Base-by-base conservation (phyloP, 305 asterid genomes). In the Fraxinus sp. region DNA sequence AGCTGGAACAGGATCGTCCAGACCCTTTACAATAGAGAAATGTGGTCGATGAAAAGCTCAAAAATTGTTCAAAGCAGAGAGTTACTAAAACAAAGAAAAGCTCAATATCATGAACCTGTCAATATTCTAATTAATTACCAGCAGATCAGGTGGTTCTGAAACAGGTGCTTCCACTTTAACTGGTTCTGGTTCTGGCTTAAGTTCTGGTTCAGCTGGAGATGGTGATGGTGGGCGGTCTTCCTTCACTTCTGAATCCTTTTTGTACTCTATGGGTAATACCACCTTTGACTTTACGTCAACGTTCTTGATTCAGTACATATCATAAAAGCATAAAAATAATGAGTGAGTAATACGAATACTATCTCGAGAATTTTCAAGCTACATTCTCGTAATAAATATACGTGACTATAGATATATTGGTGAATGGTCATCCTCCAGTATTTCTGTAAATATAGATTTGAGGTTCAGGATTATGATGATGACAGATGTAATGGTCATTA, bases 191-290 rank as follows among this genome's bases (percentile, higher is more conserved):
- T 90, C 92, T 0, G 94, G 92, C 26, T 26, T 68, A n/a, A 11
- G 74, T 68, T 70, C 82, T 30, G 88, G 83, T 78, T 83, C 87
- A 6, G 91, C 85, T 32, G 90, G 92, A 28, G 97, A 91, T 10
- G 92, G 92, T 52, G 94, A 85, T 70, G 92, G 90, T 28, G 85
- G 87, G 7, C 71, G 72, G 79, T 81, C 93, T 85, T 91, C 97
- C 86, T 94, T 88, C 81, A 83, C 91, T 80, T 90, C 98, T 4
- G 93, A 76, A 72, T 81, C 85, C 89, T 90, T 92, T 82, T 87
- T 90, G 90, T 94, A 87, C 89, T 96, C 99, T 8, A 94, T 90
- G 28, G 99, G 95, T 83, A 96, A 87, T 74, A 89, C 84, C 28
- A 87, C 90, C 88, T 92, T 94, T 55, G 97, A 88, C 87, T 93